phyloP scores from a whole-genome alignment of 2,329 filamentous ascomycete species.

The Penicillium thymicola region DNA sequence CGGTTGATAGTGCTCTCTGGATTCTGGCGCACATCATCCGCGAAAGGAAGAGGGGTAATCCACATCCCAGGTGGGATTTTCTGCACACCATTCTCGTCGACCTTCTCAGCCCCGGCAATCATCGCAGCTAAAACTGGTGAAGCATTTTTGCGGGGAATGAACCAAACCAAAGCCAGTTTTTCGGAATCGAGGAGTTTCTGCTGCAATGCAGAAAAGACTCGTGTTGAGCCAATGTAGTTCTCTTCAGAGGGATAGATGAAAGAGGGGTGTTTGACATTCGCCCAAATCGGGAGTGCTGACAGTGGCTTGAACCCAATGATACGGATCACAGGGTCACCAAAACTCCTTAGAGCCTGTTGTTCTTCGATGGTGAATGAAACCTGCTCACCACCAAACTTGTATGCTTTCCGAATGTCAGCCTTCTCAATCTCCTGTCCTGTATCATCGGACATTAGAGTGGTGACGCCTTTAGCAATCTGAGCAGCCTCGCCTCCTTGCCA shows the following conservation, averaged over 20 bases:
- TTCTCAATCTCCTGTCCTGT: constrained; percentile 75
- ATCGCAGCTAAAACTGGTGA: constrained; percentile 77
- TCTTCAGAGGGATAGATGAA: constrained; percentile 95
- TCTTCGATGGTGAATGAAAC: constrained; percentile 84
- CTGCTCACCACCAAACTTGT: constrained; percentile 91
- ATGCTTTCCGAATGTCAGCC: constrained; percentile 80
- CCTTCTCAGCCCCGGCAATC: constrained; percentile 67
- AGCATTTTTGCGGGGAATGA: constrained; percentile 75
- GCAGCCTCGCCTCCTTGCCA: constrained; percentile 83
- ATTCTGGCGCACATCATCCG: constrained; percentile 77
- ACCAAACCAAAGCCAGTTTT: constrained; percentile 87
- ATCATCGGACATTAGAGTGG: constrained; percentile 72
- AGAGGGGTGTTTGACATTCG: constrained; percentile 76
- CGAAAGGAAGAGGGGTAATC: constrained; percentile 83
- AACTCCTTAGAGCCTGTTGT: constrained; percentile 70
- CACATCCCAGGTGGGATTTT: constrained; percentile 79
- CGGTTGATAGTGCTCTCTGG: constrained; percentile 60
- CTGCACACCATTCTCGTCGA: constrained; percentile 65
- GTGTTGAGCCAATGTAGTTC: constrained; percentile 82
- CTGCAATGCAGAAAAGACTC: constrained; percentile 87
- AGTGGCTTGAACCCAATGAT: constrained; percentile 92
- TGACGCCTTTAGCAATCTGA: constrained; percentile 73
- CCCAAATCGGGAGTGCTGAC: constrained; percentile 73
- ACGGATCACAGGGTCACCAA: constrained; percentile 77
- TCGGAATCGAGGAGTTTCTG: constrained; percentile 76